These are phyloP conservation scores for Colletotrichum falcatum DNA, from an alignment of 2,329 filamentous ascomycete species.

Conservation along the genomic window DNA sequence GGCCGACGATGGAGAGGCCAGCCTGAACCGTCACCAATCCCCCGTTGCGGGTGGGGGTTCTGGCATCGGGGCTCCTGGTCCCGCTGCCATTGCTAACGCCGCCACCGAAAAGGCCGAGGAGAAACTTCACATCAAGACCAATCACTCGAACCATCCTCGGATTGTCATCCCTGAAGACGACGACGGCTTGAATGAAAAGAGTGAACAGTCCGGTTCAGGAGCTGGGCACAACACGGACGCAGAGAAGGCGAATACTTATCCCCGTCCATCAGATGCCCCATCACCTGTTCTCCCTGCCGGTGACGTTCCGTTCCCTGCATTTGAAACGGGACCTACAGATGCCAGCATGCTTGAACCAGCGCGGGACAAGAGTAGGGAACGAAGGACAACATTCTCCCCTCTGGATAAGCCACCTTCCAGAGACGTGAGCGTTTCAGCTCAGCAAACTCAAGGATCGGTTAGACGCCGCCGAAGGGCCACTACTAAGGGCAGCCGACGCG, in stretches of 20 bases:
- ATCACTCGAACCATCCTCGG: slow-evolving; percentile 47
- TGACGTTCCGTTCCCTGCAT: slow-evolving; percentile 60
- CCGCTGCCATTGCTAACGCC: slow-evolving; percentile 53
- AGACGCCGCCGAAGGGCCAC: slow-evolving; percentile 75
- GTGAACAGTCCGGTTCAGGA: slow-evolving; percentile 13
- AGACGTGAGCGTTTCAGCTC: slow-evolving; percentile 48
- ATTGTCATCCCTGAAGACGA: slow-evolving; percentile 50
- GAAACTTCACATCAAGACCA: slow-evolving; percentile 45
- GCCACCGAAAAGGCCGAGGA: slow-evolving; percentile 51
- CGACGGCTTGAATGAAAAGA: slow-evolving; percentile 56
- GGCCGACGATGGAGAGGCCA: slow-evolving; percentile 63
- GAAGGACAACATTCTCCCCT: slow-evolving; percentile 68
- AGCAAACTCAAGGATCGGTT: slow-evolving; percentile 60
- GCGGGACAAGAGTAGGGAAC: slow-evolving; percentile 57
- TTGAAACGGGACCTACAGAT: slow-evolving; percentile 53
- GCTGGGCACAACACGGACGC: slow-evolving; percentile 42
- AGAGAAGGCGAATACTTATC: slow-evolving; percentile 46
- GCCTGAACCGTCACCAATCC: slow-evolving; percentile 50
- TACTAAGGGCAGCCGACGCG: slow-evolving; percentile 75
- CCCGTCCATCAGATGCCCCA: slow-evolving; percentile 50
- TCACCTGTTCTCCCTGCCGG: slow-evolving; percentile 58
- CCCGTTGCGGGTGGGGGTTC: slow-evolving; percentile 51
- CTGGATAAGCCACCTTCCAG: slow-evolving; percentile 61
- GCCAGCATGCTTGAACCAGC: slow-evolving; percentile 49
- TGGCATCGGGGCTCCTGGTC: slow-evolving; percentile 58